Conservation (phyloP, 352 stramenopile species). For the Thalassiosira pacifica region DNA sequence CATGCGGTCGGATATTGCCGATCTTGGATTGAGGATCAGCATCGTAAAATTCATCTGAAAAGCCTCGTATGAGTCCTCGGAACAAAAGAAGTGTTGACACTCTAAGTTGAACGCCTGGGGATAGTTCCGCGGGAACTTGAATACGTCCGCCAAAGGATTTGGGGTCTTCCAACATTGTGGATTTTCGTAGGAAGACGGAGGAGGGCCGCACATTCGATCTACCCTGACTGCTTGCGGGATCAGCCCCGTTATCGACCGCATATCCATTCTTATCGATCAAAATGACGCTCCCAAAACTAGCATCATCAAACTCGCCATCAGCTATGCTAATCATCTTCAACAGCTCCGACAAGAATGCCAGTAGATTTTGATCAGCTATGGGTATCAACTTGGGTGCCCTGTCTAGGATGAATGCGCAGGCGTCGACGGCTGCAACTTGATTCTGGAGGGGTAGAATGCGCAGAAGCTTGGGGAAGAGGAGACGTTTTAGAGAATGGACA, state of each 20-base stretch:
- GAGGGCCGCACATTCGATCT: conserved; percentile 41
- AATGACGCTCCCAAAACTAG: conserved; percentile 70
- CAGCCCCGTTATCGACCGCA: conserved; percentile 51
- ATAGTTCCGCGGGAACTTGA: conserved; percentile 74
- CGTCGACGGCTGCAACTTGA: conserved; percentile 82
- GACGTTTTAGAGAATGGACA: conserved; percentile 68
- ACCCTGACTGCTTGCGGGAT: conserved; percentile 24
- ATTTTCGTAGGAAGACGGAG: conserved; percentile 77
- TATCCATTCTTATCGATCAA: conserved; percentile 86
- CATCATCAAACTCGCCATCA: conserved; percentile 86
- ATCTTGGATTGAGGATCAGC: conserved; percentile 76
- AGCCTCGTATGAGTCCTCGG: conserved; percentile 74
- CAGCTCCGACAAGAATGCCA: conserved; percentile 83
- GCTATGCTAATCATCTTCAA: conserved; percentile 87
- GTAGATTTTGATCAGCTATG: conserved; percentile 78
- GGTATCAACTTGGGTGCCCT: conserved; percentile 72
- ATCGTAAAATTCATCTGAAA: conserved; percentile 84
- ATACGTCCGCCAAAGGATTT: conserved; percentile 56
- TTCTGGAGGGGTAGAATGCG: conserved; percentile 80
- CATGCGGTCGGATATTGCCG: conserved; percentile 67
- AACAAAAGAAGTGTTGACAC: conserved; percentile 83
- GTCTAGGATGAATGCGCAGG: conserved; percentile 78
- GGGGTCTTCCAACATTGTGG: conserved; percentile 49
- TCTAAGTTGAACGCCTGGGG: conserved; percentile 80
- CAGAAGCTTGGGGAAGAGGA: conserved; percentile 83